Evolutionary conservation across 2,329 filamentous ascomycete species (phyloP).

Genomic region (Shiraia bambusicola): DNA sequence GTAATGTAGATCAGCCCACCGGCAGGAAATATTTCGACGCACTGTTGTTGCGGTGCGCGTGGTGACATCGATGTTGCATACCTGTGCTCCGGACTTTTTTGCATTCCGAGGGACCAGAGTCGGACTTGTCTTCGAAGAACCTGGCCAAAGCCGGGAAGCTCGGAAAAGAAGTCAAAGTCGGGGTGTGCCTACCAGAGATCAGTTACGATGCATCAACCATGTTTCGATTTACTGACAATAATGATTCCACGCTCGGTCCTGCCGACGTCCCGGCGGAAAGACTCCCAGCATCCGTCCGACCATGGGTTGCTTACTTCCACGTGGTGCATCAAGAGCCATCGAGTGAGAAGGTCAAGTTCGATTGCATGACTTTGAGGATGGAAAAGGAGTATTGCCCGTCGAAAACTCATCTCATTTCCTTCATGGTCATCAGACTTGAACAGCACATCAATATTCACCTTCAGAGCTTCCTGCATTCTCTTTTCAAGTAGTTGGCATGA

Average conservation of each 20-base stretch:
- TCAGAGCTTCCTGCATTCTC: slow-evolving; percentile 17
- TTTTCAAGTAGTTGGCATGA: slow-evolving; percentile 15
- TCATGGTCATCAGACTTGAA: slow-evolving; percentile 20
- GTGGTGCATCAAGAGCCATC: slow-evolving; percentile 35
- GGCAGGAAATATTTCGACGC: slow-evolving; percentile 40
- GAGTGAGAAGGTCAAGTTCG: slow-evolving; percentile 32
- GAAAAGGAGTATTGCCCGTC: slow-evolving; percentile 31
- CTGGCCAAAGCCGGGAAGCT: slow-evolving; percentile 36
- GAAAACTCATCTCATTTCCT: slow-evolving; percentile 13
- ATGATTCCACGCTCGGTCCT: slow-evolving; percentile 29
- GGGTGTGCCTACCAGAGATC: slow-evolving; percentile 30
- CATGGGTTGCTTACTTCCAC: slow-evolving; percentile 29
- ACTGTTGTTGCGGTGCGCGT: slow-evolving; percentile 22
- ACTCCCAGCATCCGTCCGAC: slow-evolving; percentile 28
- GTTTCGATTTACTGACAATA: slow-evolving; percentile 23
- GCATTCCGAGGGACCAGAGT: slow-evolving; percentile 40
- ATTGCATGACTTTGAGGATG: slow-evolving; percentile 30
- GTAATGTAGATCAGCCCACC: slow-evolving; percentile 47
- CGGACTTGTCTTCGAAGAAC: slow-evolving; percentile 31
- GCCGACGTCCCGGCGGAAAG: slow-evolving; percentile 22
- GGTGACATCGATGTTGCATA: slow-evolving; percentile 13
- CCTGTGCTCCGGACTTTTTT: slow-evolving; percentile 21
- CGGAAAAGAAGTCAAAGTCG: slow-evolving; percentile 33
- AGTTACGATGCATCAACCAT: no score
- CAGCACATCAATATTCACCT: slow-evolving; percentile 25